Conservation (phyloP, 1,284 basidiomycete species). For the Puccinia triticina region DNA sequence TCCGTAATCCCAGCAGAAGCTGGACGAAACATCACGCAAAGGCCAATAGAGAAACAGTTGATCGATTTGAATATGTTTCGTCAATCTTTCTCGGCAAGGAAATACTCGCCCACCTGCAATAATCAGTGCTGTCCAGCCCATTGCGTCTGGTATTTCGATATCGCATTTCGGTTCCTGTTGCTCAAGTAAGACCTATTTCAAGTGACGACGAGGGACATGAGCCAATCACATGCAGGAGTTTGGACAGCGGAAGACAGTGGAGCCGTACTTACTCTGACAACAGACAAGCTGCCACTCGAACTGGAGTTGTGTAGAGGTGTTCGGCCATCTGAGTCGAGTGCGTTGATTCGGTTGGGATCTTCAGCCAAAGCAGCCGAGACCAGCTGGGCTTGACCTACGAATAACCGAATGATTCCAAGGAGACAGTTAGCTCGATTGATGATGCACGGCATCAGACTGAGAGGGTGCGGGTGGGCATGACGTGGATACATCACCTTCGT, state of each 20-base stretch:
- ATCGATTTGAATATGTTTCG: not conserved
- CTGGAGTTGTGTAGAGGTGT: constrained; percentile 43
- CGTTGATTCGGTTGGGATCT: constrained; percentile 31
- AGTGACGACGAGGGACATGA: not conserved
- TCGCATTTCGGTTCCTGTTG: constrained; percentile 42
- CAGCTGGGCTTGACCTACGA: constrained; percentile 43
- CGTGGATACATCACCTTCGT: constrained; percentile 32
- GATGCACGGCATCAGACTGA: not conserved
- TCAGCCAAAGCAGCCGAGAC: constrained; percentile 42
- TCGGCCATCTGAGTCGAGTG: constrained; percentile 40
- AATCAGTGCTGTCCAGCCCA: constrained; percentile 84
- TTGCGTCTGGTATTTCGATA: constrained; percentile 65
- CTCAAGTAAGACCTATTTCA: constrained; percentile 47
- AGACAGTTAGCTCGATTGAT: not conserved
- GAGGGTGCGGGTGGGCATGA: not conserved
- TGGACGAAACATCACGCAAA: constrained; percentile 59
- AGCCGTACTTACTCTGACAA: constrained; percentile 39
- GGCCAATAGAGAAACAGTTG: constrained; percentile 30
- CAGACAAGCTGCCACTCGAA: constrained; percentile 44
- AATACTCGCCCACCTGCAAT: constrained; percentile 69
- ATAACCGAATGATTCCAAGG: not conserved
- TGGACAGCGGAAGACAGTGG: too few relatives aligned
- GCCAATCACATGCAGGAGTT: too few relatives aligned
- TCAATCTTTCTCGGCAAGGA: not conserved
- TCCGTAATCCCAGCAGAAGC: constrained; percentile 79